Evolutionary conservation across 202 grass and related monocot genomes (phyloP).

Genomic region (Brachypodium distachyon): DNA sequence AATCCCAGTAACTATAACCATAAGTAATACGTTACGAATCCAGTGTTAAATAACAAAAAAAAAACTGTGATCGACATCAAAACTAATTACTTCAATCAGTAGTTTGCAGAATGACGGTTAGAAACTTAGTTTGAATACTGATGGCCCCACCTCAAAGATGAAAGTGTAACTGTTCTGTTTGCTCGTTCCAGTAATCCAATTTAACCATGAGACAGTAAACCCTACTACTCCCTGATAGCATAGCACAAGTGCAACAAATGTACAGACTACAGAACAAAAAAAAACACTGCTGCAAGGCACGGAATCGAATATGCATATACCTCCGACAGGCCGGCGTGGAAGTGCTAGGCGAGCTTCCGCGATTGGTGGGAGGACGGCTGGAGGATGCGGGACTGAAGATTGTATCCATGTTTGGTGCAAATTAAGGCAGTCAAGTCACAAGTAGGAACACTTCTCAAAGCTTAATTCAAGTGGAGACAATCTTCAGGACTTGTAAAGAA

Average conservation of each 20-base stretch:
- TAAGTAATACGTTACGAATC: background rate
- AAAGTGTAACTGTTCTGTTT: background rate
- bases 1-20: background rate
- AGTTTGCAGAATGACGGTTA: background rate
- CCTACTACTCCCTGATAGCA: background rate
- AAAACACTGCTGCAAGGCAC: no score
- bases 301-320: slow-evolving; percentile 11
- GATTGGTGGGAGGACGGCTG: slow-evolving; percentile 79
- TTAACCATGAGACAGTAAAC: background rate
- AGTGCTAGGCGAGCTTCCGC: slow-evolving; percentile 65
- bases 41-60: background rate
- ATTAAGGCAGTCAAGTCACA: no score
- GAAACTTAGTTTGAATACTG: background rate
- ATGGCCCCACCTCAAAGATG: background rate
- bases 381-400: slow-evolving; percentile 61
- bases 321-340: slow-evolving; percentile 72
- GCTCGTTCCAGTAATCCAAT: background rate
- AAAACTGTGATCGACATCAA: background rate
- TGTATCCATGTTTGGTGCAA: no score
- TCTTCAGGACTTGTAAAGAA: no score
- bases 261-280: background rate
- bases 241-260: background rate
- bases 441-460: no score
- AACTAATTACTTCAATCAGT: background rate
- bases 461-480: no score